These are phyloP conservation scores for Lupinus albus DNA, from an alignment of 306 rosid genomes.

Conservation along the genomic window DNA sequence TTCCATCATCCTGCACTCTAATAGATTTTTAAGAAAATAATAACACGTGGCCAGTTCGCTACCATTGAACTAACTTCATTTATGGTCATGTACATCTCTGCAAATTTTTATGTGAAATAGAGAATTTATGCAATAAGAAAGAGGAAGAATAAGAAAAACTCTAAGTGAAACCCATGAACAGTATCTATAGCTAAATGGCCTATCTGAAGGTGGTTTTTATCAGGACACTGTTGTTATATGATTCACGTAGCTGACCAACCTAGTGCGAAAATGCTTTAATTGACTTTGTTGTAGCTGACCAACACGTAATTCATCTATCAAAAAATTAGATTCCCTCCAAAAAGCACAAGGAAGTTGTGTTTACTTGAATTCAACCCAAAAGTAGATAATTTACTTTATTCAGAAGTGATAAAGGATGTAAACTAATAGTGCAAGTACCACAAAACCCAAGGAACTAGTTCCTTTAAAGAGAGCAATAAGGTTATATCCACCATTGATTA, in stretches of 20 bases:
- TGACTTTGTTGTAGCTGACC: neutral
- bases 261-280: neutral
- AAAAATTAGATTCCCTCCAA: constrained; percentile 1
- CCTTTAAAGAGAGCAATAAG: too few species aligned
- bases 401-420: constrained; percentile 1
- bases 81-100: neutral
- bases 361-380: constrained; percentile 8
- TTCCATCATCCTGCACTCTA: neutral
- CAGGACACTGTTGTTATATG: neutral
- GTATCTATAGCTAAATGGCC: neutral
- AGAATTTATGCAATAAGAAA: neutral
- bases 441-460: neutral
- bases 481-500: too few species aligned
- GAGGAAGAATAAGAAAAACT: neutral
- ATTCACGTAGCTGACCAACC: neutral
- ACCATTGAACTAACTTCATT: constrained; percentile 14
- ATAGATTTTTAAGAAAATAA: neutral
- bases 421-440: neutral
- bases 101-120: neutral
- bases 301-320: neutral
- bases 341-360: constrained; percentile 11
- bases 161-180: neutral
- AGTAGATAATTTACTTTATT: neutral
- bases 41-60: neutral
- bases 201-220: neutral